These are phyloP conservation scores for Hygrophila difformis DNA, from an alignment of 257 asterid genomes.

Conservation along the genomic window DNA sequence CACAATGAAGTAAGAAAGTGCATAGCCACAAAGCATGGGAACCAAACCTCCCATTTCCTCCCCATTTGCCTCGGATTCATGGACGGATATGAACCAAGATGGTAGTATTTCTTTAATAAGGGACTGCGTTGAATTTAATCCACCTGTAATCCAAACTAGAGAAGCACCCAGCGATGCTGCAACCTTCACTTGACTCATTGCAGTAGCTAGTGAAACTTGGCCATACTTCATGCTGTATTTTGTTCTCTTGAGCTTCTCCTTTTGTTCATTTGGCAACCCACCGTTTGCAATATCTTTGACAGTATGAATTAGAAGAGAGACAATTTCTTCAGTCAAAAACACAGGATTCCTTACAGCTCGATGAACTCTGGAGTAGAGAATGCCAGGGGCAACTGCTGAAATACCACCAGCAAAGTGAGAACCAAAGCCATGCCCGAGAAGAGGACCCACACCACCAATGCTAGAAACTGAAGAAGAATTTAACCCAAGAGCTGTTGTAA, in stretches of 20 bases:
- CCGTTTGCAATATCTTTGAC: conserved; percentile 58
- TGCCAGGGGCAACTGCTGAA: conserved; percentile 90
- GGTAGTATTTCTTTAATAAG: conserved; percentile 73
- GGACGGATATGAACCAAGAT: conserved; percentile 75
- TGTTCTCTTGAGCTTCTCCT: conserved; percentile 59
- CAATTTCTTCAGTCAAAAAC: conserved; percentile 73
- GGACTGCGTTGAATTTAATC: conserved; percentile 48
- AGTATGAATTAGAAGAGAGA: conserved; percentile 62
- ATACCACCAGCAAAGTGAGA: conserved; percentile 66
- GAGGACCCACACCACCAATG: conserved; percentile 81
- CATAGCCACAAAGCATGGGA: conserved; percentile 73
- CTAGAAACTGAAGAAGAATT: conserved; percentile 37
- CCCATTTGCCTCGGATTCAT: conserved; percentile 28
- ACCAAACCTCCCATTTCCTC: conserved; percentile 55
- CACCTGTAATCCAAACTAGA: conserved; percentile 82
- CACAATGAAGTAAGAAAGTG: conserved; percentile 70
- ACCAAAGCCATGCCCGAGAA: conserved; percentile 95
- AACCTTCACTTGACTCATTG: conserved; percentile 64
- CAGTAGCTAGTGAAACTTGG: conserved; percentile 67
- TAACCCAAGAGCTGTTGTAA: conserved; percentile 63
- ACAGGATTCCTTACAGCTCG: conserved; percentile 66
- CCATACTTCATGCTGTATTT: conserved; percentile 54
- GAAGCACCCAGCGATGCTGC: conserved; percentile 91
- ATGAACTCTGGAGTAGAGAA: conserved; percentile 75
- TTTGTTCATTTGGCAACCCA: conserved; percentile 44